Evolutionary conservation across 2,329 filamentous ascomycete species (phyloP).

Genomic region (Neocucurbitaria cava): DNA sequence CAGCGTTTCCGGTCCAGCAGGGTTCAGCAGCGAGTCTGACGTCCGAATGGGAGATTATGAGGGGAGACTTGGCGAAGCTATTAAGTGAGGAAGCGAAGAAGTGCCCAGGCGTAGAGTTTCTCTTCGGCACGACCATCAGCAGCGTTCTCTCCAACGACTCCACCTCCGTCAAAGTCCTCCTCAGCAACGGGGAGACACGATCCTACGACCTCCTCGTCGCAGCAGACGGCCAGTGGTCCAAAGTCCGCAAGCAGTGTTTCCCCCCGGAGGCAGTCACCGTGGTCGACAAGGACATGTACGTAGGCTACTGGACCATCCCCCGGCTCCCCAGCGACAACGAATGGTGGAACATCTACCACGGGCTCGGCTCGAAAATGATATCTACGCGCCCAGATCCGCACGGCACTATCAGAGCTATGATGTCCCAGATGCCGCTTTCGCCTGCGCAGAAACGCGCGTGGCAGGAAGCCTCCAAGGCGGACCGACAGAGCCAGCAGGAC

Average conservation of each 20-base stretch:
- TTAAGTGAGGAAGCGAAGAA: conserved; percentile 24
- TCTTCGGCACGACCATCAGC: conserved; percentile 18
- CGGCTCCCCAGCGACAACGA: conserved; percentile 40
- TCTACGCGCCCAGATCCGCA: conserved; percentile 31
- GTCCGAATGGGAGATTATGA: conserved; percentile 36
- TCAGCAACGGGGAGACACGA: conserved; percentile 54
- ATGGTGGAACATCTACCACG: conserved; percentile 46
- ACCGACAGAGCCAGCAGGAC: conserved; percentile 49
- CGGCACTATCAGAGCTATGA: conserved; percentile 40
- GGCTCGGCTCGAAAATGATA: conserved; percentile 42
- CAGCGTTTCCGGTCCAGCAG: conserved; percentile 23
- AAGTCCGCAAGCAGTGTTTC: conserved; percentile 44
- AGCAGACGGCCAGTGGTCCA: conserved; percentile 63
- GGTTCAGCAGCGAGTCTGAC: conserved; percentile 18
- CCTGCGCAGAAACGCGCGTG: conserved; percentile 23
- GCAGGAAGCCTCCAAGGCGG: conserved; percentile 34
- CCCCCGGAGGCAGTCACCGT: conserved; percentile 23
- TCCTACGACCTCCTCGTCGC: conserved; percentile 62
- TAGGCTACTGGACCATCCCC: conserved; percentile 50
- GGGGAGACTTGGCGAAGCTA: conserved; percentile 44
- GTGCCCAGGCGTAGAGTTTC: conserved; percentile 6
- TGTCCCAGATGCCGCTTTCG: conserved; percentile 43
- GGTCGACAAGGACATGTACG: conserved; percentile 30
- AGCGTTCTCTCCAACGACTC: conserved; percentile 42
- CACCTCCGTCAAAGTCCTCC: conserved; percentile 46